Conservation (phyloP, 2,329 filamentous ascomycete genomes). For the Pseudogymnoascus sp. region DNA sequence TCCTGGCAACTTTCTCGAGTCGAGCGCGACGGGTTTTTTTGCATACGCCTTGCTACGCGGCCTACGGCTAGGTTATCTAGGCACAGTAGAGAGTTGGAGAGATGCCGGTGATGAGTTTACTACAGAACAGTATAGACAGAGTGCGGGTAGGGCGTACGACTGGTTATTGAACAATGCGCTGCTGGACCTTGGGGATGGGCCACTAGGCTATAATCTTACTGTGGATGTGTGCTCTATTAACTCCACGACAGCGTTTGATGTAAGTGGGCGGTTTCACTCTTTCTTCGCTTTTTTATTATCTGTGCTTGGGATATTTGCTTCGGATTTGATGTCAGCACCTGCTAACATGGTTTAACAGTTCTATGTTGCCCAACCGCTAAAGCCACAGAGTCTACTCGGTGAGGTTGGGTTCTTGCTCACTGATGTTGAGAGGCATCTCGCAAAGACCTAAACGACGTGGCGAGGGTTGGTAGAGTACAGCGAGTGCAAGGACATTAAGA, state of each 20-base stretch:
- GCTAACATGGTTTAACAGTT: neutral
- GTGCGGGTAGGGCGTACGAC: conserved; percentile 19
- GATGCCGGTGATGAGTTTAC: conserved; percentile 12
- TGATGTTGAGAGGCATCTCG: conserved; percentile 4
- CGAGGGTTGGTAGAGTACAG: neutral
- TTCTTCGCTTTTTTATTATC: neutral
- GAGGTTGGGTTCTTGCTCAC: conserved; percentile 12
- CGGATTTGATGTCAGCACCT: neutral
- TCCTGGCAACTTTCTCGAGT: conserved; percentile 32
- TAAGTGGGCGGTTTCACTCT: neutral
- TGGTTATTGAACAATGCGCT: conserved; percentile 17
- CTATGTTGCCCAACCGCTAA: conserved; percentile 7
- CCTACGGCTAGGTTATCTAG: conserved; percentile 29
- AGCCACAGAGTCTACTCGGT: conserved; percentile 11
- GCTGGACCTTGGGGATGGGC: neutral
- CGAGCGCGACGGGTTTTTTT: conserved; percentile 32
- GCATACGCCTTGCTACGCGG: conserved; percentile 33
- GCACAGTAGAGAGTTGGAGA: neutral
- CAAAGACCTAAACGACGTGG: neutral
- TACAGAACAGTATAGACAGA: neutral
- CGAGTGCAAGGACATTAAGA: too few species aligned
- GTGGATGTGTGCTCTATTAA: conserved; percentile 12
- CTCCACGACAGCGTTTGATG: conserved; percentile 7
- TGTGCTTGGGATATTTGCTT: neutral
- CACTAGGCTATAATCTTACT: conserved; percentile 10